Percentiles rank a stretch among this genome's conserved stretches.
Conservation (phyloP, 306 rosid genomes). For the Vicia sativa region DNA sequence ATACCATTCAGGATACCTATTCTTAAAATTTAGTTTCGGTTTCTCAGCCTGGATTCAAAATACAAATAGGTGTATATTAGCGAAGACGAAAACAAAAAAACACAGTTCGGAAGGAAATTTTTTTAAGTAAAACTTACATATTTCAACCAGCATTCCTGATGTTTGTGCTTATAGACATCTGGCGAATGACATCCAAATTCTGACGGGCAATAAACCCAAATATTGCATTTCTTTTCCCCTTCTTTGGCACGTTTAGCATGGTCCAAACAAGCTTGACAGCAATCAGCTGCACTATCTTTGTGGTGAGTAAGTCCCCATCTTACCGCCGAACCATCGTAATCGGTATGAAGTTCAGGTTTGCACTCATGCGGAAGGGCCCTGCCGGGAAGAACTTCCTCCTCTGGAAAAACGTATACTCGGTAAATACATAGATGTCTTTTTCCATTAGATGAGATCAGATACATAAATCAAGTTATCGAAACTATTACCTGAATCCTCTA, state of each 20-base stretch:
- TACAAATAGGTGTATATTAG: conserved; percentile 31
- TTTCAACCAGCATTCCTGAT: conserved; percentile 96
- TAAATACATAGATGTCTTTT: conserved; percentile 27
- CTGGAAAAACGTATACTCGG: conserved; percentile 46
- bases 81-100: background rate
- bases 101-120: background rate
- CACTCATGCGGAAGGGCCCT: conserved; percentile 78
- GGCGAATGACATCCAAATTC: conserved; percentile 93
- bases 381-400: conserved; percentile 85
- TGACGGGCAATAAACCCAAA: conserved; percentile 97
- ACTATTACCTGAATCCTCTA: conserved; percentile 62
- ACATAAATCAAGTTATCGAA: conserved; percentile 8
- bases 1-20: conserved; percentile 76
- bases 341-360: conserved; percentile 77
- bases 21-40: conserved; percentile 76
- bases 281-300: conserved; percentile 97
- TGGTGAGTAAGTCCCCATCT: conserved; percentile 97
- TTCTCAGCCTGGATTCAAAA: conserved; percentile 72
- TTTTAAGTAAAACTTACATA: conserved; percentile 55
- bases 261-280: conserved; percentile 96
- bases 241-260: conserved; percentile 76
- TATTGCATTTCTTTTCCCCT: conserved; percentile 78
- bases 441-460: too few relatives aligned
- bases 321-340: conserved; percentile 88
- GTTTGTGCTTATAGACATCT: conserved; percentile 82